A percentile compares a stretch with the other conserved stretches of the same genome.
These are phyloP conservation scores for Aureobasidium sp. DNA, from an alignment of 2,329 filamentous ascomycete genomes.

Conservation along the genomic window DNA sequence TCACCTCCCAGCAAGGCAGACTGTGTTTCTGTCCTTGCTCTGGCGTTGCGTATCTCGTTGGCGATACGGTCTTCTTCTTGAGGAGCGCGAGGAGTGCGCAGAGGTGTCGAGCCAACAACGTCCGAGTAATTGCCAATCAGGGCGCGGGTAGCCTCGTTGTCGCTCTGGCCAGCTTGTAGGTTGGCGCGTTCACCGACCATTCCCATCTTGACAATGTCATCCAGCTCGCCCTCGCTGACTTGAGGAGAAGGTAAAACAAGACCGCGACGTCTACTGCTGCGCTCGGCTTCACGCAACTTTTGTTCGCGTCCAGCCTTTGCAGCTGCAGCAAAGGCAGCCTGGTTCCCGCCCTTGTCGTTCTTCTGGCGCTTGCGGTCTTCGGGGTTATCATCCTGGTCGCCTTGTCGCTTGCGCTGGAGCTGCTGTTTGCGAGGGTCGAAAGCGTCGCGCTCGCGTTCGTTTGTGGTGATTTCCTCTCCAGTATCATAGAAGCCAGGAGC, in stretches of 20 bases:
- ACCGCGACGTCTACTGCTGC: conserved; percentile 81
- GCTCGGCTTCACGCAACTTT: conserved; percentile 89
- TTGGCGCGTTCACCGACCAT: conserved; percentile 84
- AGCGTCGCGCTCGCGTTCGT: conserved; percentile 72
- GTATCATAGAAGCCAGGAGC: conserved; percentile 91
- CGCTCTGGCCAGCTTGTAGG: conserved; percentile 62
- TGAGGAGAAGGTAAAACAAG: conserved; percentile 83
- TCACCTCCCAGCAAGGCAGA: conserved; percentile 90
- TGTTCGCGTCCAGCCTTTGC: conserved; percentile 91
- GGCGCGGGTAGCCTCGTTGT: conserved; percentile 76
- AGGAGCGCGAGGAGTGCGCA: conserved; percentile 83
- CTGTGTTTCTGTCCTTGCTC: conserved; percentile 83
- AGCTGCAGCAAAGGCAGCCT: conserved; percentile 73
- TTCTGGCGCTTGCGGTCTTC: conserved; percentile 75
- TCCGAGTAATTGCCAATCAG: conserved; percentile 80
- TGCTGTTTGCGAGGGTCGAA: conserved; percentile 94
- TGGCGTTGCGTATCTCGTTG: conserved; percentile 92
- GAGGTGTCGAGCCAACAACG: conserved; percentile 73
- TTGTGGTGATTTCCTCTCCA: conserved; percentile 65
- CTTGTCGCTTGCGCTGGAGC: conserved; percentile 84
- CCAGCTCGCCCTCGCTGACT: conserved; percentile 83
- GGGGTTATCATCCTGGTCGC: conserved; percentile 74
- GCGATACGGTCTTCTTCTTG: conserved; percentile 92
- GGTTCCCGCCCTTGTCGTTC: conserved; percentile 73
- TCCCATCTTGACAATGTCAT: conserved; percentile 98